Evolutionary conservation across 345 rosid species (phyloP), one percentile per base, ranked within the genome.

Genomic region (Eucalyptus pauciflora): DNA sequence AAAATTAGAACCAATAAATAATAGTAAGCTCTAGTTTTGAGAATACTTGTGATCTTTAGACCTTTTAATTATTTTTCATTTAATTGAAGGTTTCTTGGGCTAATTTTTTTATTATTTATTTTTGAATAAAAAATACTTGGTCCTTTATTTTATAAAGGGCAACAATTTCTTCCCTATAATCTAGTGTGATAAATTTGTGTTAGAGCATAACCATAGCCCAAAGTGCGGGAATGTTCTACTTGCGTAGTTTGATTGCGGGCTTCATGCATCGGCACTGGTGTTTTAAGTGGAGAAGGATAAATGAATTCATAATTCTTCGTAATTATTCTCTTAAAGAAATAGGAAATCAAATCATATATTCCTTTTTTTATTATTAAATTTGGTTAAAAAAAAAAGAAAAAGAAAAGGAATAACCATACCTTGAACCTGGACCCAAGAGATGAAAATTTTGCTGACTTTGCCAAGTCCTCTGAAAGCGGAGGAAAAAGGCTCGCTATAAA

Each of bases 401-500:
- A 5, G 79, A 88, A 76, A 79, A 25, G 31, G 49, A 62, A 49
- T 51, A 41, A 67, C 27, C 86, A 88, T 89, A 96, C 99, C 98
- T 97, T 97, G 88, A 97, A 97, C 89, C 96, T 96, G 90, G 97
- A 90, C 86, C 99, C 98, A 86, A 97, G 94, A 85, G 98, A 96
- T 88, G 98, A 95, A 89, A 97, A 96, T 93, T 97, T 97, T 64
- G 99, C 93, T 79, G 95, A 91, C 91, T 96, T 97, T 92, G 92
- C 87, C 52, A 93, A 91, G 92, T 96, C 99, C 91, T 94, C 98
- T 64, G 94, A 81, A 90, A 92, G 90, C 33, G 93, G 91, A 87
- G 97, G 98, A 88, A 97, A 97, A 52, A 97, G 99, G 88, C 92
- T 92, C 50, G 94, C 89, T 89, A 96, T 92, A 91, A 97, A 97